Evolutionary conservation across 768 basidiomycete genomes (phyloP).

Genomic region (Psilocybe sp.): DNA sequence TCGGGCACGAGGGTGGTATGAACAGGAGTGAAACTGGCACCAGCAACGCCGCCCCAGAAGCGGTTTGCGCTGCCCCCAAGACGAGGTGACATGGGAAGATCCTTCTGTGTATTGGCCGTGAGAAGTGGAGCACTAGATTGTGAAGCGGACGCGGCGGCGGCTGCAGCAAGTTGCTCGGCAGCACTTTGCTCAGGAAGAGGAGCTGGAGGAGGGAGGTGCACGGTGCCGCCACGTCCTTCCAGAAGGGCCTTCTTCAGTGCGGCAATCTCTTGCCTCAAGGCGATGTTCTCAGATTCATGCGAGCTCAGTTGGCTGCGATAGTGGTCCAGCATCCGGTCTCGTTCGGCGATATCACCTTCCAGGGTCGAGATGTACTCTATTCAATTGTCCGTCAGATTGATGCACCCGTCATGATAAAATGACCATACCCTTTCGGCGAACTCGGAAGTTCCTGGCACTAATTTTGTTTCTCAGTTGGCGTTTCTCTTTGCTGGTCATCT

Average conservation of each 20-base stretch:
- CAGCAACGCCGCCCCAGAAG: constrained; percentile 80
- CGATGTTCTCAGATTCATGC: constrained; percentile 77
- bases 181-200: constrained; percentile 42
- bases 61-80: constrained; percentile 29
- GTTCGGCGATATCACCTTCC: constrained; percentile 89
- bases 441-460: constrained; percentile 92
- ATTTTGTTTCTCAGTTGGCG: constrained; percentile 96
- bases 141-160: constrained; percentile 18
- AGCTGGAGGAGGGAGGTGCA: constrained; percentile 49
- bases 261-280: constrained; percentile 74
- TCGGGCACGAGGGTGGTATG: constrained; percentile 84
- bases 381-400: constrained; percentile 5
- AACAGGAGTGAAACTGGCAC: constrained; percentile 73
- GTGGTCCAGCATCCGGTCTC: constrained; percentile 86
- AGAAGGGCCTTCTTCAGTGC: constrained; percentile 74
- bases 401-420: constrained; percentile 8
- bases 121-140: constrained; percentile 29
- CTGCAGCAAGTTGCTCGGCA: constrained; percentile 29
- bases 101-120: constrained; percentile 75
- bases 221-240: constrained; percentile 54
- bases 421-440: constrained; percentile 79
- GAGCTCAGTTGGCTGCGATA: constrained; percentile 82
- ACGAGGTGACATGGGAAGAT: constrained; percentile 63
- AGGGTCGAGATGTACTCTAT: constrained; percentile 92
- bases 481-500: constrained; percentile 95